phyloP scores from a whole-genome alignment of 345 rosid species.

The Ceriops tagal region DNA sequence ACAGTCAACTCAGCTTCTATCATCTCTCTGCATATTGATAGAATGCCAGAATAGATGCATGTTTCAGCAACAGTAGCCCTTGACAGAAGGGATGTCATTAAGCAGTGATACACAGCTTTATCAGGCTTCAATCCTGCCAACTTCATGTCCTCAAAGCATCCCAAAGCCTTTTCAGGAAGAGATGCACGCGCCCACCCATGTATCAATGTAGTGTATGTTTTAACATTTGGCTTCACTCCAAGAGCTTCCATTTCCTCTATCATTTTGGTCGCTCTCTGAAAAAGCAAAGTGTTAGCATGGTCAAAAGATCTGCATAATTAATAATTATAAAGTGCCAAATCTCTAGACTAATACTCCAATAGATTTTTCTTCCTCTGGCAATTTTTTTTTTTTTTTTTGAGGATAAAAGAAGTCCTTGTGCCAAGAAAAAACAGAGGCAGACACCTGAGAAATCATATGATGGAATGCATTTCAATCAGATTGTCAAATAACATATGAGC shows the following conservation, averaged over 20 bases:
- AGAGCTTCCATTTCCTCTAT: constrained; percentile 60
- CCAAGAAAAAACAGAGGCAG: too few relatives aligned
- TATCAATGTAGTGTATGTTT: constrained; percentile 84
- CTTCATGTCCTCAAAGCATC: constrained; percentile 83
- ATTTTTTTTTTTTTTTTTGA: too few relatives aligned
- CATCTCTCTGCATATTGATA: constrained; percentile 72
- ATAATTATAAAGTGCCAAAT: background rate
- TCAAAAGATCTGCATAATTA: background rate
- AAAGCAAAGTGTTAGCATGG: constrained; percentile 1
- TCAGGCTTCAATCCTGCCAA: constrained; percentile 71
- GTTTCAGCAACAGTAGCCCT: constrained; percentile 83
- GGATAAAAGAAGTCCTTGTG: too few relatives aligned
- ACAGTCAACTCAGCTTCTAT: constrained; percentile 62
- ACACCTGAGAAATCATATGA: background rate
- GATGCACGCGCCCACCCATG: constrained; percentile 97
- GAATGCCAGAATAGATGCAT: constrained; percentile 52
- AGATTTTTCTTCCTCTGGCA: too few relatives aligned
- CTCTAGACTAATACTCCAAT: too few relatives aligned
- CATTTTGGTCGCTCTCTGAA: constrained; percentile 69
- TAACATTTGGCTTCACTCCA: constrained; percentile 76
- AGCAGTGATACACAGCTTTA: constrained; percentile 85
- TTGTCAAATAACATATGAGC: background rate
- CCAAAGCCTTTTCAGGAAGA: constrained; percentile 83
- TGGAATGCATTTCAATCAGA: background rate
- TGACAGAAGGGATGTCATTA: constrained; percentile 74